phyloP scores from a whole-genome alignment of 306 rosid genomes.

The Chamaecrista fasciculata region DNA sequence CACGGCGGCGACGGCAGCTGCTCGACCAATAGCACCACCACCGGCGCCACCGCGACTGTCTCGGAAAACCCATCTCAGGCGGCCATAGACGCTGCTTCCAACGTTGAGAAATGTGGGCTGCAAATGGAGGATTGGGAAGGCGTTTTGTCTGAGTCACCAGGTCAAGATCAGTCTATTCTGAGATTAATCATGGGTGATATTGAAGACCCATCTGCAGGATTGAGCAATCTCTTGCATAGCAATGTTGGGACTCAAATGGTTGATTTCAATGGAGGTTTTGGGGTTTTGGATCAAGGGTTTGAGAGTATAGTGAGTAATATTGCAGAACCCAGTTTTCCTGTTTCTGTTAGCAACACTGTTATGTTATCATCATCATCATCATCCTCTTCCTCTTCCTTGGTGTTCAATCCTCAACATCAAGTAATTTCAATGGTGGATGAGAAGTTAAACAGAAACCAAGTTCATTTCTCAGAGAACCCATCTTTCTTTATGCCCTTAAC shows the following conservation, averaged over 20 bases:
- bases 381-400: constrained; percentile 43
- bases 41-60: constrained; percentile 26
- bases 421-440: constrained; percentile 56
- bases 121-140: constrained; percentile 91
- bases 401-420: constrained; percentile 48
- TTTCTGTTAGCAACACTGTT: constrained; percentile 38
- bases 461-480: constrained; percentile 56
- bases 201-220: constrained; percentile 84
- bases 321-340: constrained; percentile 40
- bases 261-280: constrained; percentile 58
- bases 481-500: constrained; percentile 66
- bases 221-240: constrained; percentile 69
- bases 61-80: constrained; percentile 43
- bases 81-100: constrained; percentile 33
- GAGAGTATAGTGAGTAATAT: constrained; percentile 36
- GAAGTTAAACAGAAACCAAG: constrained; percentile 67
- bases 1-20: constrained; percentile 46
- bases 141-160: constrained; percentile 58
- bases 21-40: constrained; percentile 31
- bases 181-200: constrained; percentile 83
- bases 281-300: constrained; percentile 63
- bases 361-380: constrained; percentile 17
- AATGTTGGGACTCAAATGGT: constrained; percentile 43
- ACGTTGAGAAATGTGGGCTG: constrained; percentile 57
- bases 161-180: constrained; percentile 81